phyloP scores from a whole-genome alignment of 257 asterid species.

The Solanum lycopersicoides region DNA sequence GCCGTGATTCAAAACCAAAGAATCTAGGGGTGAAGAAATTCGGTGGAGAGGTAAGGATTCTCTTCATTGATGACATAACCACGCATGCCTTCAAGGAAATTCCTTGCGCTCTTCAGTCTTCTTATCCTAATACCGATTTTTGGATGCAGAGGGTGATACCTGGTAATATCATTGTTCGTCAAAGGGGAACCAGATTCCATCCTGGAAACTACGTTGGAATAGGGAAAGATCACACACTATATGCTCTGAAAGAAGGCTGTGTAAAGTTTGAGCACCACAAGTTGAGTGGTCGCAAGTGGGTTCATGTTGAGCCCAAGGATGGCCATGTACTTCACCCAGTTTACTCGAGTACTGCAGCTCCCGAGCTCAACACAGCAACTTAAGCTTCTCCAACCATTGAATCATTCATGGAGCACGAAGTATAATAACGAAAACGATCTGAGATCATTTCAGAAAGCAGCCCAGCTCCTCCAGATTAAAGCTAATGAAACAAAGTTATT shows the following conservation, averaged over 20 bases:
- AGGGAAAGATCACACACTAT: conserved; percentile 85
- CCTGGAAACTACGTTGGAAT: conserved; percentile 83
- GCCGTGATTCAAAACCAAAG: conserved; percentile 84
- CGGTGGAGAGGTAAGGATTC: conserved; percentile 79
- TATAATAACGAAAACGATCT: neutral
- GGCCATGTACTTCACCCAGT: conserved; percentile 69
- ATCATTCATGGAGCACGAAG: neutral
- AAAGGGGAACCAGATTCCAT: conserved; percentile 92
- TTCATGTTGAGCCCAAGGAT: conserved; percentile 86
- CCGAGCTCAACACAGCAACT: conserved; percentile 35
- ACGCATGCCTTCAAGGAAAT: neutral
- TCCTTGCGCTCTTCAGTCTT: neutral
- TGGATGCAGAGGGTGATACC: conserved; percentile 71
- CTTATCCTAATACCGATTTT: neutral
- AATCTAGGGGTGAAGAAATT: conserved; percentile 88
- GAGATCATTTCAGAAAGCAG: neutral
- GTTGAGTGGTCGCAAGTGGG: conserved; percentile 85
- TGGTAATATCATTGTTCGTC: conserved; percentile 88
- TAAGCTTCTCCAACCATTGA: conserved; percentile 3
- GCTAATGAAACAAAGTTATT: neutral
- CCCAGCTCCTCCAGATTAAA: neutral
- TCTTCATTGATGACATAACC: neutral
- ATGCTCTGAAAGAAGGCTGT: conserved; percentile 74
- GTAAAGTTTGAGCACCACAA: conserved; percentile 77
- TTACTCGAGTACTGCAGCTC: conserved; percentile 30